phyloP scores from a whole-genome alignment of 2,329 filamentous ascomycete species.

The Myriosclerotinia curreyana region DNA sequence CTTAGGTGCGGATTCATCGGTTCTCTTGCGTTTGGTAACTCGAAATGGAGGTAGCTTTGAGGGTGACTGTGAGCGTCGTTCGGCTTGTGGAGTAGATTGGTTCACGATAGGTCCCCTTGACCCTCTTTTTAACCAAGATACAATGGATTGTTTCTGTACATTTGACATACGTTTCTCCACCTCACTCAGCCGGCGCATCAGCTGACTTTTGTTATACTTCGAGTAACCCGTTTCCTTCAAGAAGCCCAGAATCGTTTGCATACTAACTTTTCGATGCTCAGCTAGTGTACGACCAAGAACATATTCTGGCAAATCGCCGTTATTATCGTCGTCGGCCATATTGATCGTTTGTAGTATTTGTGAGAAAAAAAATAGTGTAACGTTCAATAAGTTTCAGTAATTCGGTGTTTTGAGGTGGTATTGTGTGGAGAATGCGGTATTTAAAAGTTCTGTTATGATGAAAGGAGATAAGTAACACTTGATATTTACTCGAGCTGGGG shows the following conservation, averaged over 20 bases:
- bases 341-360: not conserved
- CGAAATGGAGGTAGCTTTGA: too few relatives aligned
- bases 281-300: not conserved
- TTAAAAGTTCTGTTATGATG: not conserved
- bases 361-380: accelerated
- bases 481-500: not conserved
- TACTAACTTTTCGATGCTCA: not conserved
- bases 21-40: not conserved
- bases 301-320: accelerated
- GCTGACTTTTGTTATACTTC: not conserved
- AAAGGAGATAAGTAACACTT: too few relatives aligned
- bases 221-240: not conserved
- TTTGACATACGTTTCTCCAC: not conserved
- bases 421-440: not conserved
- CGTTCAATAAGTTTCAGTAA: not conserved
- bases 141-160: not conserved
- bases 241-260: not conserved
- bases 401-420: not conserved
- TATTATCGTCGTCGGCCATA: not conserved
- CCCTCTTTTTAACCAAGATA: not conserved
- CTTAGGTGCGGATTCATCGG: not conserved
- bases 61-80: not conserved
- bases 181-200: not conserved
- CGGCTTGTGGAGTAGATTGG: not conserved
- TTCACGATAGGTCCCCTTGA: not conserved